A percentile compares a stretch with the other conserved stretches of the same genome.
Evolutionary conservation across 225 moss, liverwort and hornwort genomes (phyloP).

Genomic region (Marchantia polymorpha): DNA sequence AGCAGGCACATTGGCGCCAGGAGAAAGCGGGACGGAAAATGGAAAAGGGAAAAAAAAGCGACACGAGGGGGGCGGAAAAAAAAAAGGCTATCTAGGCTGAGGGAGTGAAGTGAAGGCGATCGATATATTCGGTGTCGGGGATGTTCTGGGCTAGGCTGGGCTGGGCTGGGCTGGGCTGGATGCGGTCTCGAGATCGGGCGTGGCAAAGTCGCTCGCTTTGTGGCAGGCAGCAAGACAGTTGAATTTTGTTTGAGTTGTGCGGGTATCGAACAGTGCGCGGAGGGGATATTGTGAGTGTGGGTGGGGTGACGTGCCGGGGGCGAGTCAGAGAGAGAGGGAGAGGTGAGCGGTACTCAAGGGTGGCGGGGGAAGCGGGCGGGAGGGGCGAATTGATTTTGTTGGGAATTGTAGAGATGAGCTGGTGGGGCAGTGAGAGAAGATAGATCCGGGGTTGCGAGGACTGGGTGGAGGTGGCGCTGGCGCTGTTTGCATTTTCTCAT

Average conservation of each 20-base stretch:
- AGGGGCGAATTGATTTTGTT: too few species aligned
- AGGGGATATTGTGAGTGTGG: too few species aligned
- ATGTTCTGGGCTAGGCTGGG: background rate
- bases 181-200: background rate
- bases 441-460: background rate
- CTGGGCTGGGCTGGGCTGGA: background rate
- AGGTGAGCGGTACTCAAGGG: constrained; percentile 1
- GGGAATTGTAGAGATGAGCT: background rate
- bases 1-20: background rate
- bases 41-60: background rate
- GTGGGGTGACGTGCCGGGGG: background rate
- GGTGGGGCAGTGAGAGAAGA: background rate
- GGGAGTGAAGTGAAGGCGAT: background rate
- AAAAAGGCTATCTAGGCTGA: background rate
- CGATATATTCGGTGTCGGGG: background rate
- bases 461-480: background rate
- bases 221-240: background rate
- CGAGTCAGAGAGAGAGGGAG: background rate
- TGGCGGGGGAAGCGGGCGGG: background rate
- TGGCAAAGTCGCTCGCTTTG: background rate
- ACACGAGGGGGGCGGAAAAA: background rate
- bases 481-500: too few species aligned
- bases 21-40: background rate
- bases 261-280: background rate
- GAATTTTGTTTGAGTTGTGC: background rate